phyloP scores from a whole-genome alignment of 495 filamentous ascomycete genomes.

The Aspergillus olivimuriae region DNA sequence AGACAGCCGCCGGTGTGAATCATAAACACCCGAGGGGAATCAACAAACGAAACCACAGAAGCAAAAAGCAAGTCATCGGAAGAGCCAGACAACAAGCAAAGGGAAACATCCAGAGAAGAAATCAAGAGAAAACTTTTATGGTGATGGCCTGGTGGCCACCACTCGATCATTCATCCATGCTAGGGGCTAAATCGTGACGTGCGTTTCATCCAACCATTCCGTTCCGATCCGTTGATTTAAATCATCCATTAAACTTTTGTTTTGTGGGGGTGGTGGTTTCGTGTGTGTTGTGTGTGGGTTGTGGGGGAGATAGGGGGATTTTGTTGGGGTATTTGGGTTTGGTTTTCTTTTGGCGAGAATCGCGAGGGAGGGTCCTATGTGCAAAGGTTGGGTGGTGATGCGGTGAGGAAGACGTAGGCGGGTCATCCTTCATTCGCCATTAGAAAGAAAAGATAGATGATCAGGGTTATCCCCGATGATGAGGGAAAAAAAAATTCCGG shows the following conservation, averaged over 20 bases:
- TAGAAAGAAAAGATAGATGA: neutral
- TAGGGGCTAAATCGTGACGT: constrained; percentile 17
- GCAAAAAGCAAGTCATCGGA: neutral
- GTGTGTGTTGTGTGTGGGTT: no score
- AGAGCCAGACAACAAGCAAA: neutral
- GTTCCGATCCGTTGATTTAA: neutral
- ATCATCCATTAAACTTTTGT: neutral
- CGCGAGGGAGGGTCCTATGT: no score
- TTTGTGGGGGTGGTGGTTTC: no score
- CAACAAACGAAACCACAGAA: constrained; percentile 1
- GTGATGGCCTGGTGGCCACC: constrained; percentile 1
- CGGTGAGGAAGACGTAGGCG: no score
- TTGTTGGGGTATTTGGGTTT: neutral
- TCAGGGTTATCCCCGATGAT: neutral
- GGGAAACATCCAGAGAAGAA: constrained; percentile 1
- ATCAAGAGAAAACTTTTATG: constrained; percentile 9
- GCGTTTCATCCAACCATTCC: constrained; percentile 15
- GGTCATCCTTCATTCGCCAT: neutral
- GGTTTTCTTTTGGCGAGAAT: no score
- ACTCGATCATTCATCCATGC: constrained; percentile 2
- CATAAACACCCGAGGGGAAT: constrained; percentile 12
- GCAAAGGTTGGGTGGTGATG: no score
- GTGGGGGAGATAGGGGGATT: no score
- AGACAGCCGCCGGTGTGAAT: constrained; percentile 12
- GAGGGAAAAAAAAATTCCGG: neutral